Conservation (phyloP, 2,329 filamentous ascomycete genomes). For the Dactylellina cionopaga region DNA sequence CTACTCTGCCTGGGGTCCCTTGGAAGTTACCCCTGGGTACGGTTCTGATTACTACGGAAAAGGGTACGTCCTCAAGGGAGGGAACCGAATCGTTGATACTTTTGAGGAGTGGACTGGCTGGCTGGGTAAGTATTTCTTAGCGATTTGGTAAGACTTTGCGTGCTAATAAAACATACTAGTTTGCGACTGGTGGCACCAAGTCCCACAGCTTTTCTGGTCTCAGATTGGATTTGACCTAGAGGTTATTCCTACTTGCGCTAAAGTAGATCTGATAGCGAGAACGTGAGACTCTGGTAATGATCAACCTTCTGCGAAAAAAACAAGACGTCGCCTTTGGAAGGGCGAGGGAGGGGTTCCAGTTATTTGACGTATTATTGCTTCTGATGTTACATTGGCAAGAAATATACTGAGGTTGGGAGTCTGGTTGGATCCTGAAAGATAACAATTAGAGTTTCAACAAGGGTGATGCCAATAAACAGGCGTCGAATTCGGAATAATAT, state of each 20-base stretch:
- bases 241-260: constrained; percentile 26
- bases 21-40: constrained; percentile 33
- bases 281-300: no score
- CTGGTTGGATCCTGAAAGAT: no score
- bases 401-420: no score
- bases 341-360: no score
- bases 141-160: background rate
- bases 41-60: constrained; percentile 38
- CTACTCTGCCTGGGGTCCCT: constrained; percentile 34
- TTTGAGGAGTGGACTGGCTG: constrained; percentile 45
- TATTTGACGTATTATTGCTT: no score
- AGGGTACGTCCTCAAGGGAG: constrained; percentile 16
- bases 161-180: constrained; percentile 11
- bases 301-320: no score
- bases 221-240: constrained; percentile 22
- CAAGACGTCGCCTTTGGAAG: no score
- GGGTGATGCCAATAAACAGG: no score
- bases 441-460: no score
- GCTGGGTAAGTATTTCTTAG: constrained; percentile 26
- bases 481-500: no score
- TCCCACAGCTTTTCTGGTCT: constrained; percentile 40
- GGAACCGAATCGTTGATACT: constrained; percentile 27
- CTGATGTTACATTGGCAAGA: no score
- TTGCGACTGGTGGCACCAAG: constrained; percentile 50
- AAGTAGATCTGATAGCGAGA: constrained; percentile 31